Evolutionary conservation across 2,329 filamentous ascomycete species (phyloP).

Genomic region (Fusarium azukiicola): DNA sequence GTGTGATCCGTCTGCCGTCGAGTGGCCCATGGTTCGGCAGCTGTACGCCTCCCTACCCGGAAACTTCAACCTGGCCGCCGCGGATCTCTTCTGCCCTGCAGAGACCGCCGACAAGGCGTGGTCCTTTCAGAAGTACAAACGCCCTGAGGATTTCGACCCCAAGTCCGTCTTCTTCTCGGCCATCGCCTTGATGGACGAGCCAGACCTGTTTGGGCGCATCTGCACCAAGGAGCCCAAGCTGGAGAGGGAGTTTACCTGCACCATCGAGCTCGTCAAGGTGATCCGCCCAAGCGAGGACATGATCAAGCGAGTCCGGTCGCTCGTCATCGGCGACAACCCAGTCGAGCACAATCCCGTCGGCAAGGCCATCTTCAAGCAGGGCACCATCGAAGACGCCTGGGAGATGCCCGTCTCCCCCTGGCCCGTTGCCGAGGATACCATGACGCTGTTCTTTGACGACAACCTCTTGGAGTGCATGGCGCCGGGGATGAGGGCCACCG

Average conservation of each 20-base stretch:
- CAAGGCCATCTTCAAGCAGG: conserved; percentile 66
- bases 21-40: conserved; percentile 81
- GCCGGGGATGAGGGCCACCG: conserved; percentile 82
- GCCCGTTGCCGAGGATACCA: conserved; percentile 40
- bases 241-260: conserved; percentile 71
- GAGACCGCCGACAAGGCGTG: conserved; percentile 53
- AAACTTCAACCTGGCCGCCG: conserved; percentile 89
- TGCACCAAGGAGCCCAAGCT: conserved; percentile 57
- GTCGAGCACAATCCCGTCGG: conserved; percentile 67
- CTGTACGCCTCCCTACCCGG: conserved; percentile 83
- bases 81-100: conserved; percentile 79
- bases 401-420: conserved; percentile 58
- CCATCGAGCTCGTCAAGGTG: conserved; percentile 80
- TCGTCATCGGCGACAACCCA: conserved; percentile 60
- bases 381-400: conserved; percentile 72
- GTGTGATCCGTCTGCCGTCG: no score
- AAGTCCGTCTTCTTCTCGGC: conserved; percentile 68
- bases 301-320: conserved; percentile 68
- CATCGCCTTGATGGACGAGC: conserved; percentile 63
- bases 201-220: conserved; percentile 57
- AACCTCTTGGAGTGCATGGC: conserved; percentile 74
- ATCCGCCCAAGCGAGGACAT: conserved; percentile 66
- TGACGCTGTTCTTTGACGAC: conserved; percentile 85
- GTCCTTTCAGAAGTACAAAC: conserved; percentile 52
- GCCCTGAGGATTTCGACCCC: conserved; percentile 66